phyloP scores from a whole-genome alignment of 1,284 basidiomycete genomes.

The Flammula alnicola region DNA sequence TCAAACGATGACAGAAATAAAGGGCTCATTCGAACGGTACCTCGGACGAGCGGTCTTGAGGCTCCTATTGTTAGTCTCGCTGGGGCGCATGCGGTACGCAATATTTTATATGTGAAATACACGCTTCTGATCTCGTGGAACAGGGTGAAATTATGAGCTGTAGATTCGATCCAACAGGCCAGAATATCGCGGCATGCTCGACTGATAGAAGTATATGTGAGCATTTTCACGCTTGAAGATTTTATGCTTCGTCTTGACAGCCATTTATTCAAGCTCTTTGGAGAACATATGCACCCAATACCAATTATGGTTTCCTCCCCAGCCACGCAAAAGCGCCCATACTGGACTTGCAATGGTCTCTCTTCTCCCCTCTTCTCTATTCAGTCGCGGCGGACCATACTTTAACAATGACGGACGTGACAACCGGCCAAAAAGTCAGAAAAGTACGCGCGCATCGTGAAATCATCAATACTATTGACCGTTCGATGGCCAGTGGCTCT shows the following conservation, averaged over 20 bases:
- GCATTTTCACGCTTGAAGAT: constrained; percentile 32
- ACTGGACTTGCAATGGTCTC: constrained; percentile 82
- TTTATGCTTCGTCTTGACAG: constrained; percentile 1
- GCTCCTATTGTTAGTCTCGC: constrained; percentile 81
- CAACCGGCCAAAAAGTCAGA: constrained; percentile 75
- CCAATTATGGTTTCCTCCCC: constrained; percentile 79
- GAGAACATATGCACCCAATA: constrained; percentile 82
- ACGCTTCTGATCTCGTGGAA: constrained; percentile 5
- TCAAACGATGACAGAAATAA: constrained; percentile 72
- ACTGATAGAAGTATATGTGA: constrained; percentile 78
- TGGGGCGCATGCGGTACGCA: constrained; percentile 73
- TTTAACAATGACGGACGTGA: constrained; percentile 73
- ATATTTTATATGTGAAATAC: background rate
- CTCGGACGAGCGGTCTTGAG: constrained; percentile 77
- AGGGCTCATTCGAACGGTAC: constrained; percentile 76
- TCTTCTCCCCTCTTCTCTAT: constrained; percentile 72
- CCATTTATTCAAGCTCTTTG: constrained; percentile 60
- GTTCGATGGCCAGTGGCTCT: constrained; percentile 79
- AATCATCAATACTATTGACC: constrained; percentile 87
- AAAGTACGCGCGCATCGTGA: constrained; percentile 85
- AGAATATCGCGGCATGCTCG: constrained; percentile 85
- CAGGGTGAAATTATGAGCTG: constrained; percentile 81
- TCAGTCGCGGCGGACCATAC: constrained; percentile 87
- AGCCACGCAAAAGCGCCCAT: constrained; percentile 80
- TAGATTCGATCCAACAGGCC: constrained; percentile 80